Evolutionary conservation across 2,329 filamentous ascomycete genomes (phyloP).

Genomic region (Xylaria sp.): DNA sequence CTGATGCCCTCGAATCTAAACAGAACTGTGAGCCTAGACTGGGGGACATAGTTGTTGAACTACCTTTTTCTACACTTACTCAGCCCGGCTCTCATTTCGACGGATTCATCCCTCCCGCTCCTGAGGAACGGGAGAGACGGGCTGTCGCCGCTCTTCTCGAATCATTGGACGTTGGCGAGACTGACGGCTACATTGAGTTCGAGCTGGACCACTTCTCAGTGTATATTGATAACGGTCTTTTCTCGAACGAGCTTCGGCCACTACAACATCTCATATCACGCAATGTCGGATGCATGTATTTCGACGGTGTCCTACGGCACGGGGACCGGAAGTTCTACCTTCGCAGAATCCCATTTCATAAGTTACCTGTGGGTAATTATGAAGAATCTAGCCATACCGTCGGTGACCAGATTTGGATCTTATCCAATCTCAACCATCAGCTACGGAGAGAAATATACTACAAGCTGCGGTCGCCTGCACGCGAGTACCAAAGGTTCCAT

Average conservation of each 20-base stretch:
- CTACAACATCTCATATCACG: conserved; percentile 63
- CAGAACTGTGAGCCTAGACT: background rate
- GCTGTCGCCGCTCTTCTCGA: conserved; percentile 51
- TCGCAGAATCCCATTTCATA: conserved; percentile 64
- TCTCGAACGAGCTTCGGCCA: conserved; percentile 64
- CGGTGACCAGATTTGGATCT: conserved; percentile 70
- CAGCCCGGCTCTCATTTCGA: conserved; percentile 46
- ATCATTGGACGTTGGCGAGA: conserved; percentile 6
- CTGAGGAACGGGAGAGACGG: conserved; percentile 45
- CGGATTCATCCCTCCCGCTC: conserved; percentile 45
- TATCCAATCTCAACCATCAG: conserved; percentile 59
- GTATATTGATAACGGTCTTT: conserved; percentile 56
- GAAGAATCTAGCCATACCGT: conserved; percentile 60
- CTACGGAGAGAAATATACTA: conserved; percentile 69
- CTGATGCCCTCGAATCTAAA: background rate
- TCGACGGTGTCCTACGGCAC: conserved; percentile 69
- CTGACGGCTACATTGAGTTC: conserved; percentile 58
- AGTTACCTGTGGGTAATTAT: conserved; percentile 75
- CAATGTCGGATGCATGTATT: conserved; percentile 56
- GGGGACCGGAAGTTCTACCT: conserved; percentile 62
- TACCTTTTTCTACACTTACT: conserved; percentile 44
- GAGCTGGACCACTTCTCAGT: conserved; percentile 68
- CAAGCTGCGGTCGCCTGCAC: conserved; percentile 64
- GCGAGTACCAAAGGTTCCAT: conserved; percentile 72
- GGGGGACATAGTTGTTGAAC: conserved; percentile 34